Percentiles rank a stretch among this genome's conserved stretches.
Conservation (phyloP, 2,329 filamentous ascomycete species). For the Trichoderma sp. region DNA sequence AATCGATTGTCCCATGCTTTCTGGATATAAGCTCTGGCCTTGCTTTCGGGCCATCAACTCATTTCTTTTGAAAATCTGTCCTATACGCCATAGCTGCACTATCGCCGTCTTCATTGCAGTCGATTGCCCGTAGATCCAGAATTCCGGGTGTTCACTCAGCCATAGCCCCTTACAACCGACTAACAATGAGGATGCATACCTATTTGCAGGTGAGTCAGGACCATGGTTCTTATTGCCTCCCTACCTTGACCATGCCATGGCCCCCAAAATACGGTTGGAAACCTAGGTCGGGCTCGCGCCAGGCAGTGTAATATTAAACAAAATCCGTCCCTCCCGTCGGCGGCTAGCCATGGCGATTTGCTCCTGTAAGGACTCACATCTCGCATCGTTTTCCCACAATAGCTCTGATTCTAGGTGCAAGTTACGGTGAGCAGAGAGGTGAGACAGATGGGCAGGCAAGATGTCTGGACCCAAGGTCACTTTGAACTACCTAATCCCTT, state of each 20-base stretch:
- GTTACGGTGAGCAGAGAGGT: not conserved
- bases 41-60: not conserved
- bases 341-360: not conserved
- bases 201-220: not conserved
- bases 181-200: not conserved
- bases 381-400: conserved; percentile 10
- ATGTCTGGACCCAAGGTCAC: not conserved
- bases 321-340: not conserved
- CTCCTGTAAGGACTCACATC: not conserved
- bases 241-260: not conserved
- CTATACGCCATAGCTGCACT: not conserved
- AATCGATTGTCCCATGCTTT: not conserved
- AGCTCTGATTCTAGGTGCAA: not conserved
- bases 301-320: conserved; percentile 2
- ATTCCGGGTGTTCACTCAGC: not conserved
- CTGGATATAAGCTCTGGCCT: not conserved
- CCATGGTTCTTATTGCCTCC: not conserved
- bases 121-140: not conserved
- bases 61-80: not conserved
- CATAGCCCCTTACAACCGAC: not conserved
- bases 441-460: not conserved
- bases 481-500: not conserved
- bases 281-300: not conserved
- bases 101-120: not conserved
- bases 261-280: not conserved